These are phyloP conservation scores for Candida odintsovae DNA, from an alignment of 805 yeast species.

Conservation along the genomic window DNA sequence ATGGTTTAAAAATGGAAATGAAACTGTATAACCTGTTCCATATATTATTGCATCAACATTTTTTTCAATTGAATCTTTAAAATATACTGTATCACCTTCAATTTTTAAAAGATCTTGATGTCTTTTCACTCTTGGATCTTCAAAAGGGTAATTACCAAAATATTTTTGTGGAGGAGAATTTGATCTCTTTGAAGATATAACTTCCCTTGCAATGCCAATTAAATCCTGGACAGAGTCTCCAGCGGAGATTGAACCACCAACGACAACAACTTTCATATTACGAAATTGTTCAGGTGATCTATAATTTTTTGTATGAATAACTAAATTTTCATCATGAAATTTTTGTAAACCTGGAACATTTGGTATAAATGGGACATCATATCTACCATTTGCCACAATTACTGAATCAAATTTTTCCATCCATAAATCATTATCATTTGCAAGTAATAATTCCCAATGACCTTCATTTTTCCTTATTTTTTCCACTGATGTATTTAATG, in stretches of 20 bases:
- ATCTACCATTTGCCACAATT: conserved; percentile 53
- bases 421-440: conserved; percentile 27
- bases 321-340: conserved; percentile 34
- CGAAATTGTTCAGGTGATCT: conserved; percentile 30
- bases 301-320: conserved; percentile 29
- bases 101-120: conserved; percentile 1
- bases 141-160: conserved; percentile 5
- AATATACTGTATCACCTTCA: conserved; percentile 25
- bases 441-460: conserved; percentile 29
- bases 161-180: conserved; percentile 5
- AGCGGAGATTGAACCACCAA: conserved; percentile 39
- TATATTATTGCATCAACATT: conserved; percentile 51
- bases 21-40: conserved; percentile 62
- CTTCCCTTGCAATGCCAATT: conserved; percentile 28
- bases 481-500: conserved; percentile 30
- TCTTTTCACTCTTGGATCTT: conserved; percentile 3
- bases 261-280: conserved; percentile 34
- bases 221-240: conserved; percentile 37
- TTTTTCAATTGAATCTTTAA: conserved; percentile 38
- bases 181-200: conserved; percentile 36
- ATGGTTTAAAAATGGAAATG: conserved; percentile 25
- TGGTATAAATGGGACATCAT: conserved; percentile 50
- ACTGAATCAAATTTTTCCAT: conserved; percentile 49
- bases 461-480: conserved; percentile 20
- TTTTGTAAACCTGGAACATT: conserved; percentile 40